Evolutionary conservation across 371 early-diverging fungal species (phyloP).

Genomic region (Basidiobolus meristosporus): DNA sequence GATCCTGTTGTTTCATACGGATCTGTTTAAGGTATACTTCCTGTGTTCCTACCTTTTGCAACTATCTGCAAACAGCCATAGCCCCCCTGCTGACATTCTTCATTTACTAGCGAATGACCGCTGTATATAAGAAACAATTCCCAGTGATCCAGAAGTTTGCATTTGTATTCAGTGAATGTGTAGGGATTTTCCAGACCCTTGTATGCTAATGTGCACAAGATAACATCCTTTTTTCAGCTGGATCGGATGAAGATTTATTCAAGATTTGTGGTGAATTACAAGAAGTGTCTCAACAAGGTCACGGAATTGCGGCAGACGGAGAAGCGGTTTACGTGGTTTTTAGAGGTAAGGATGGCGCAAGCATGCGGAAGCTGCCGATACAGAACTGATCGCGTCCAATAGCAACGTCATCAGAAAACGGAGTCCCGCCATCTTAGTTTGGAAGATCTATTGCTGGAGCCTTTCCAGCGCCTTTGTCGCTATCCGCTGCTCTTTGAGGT

Average conservation of each 20-base stretch:
- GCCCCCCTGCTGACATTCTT: too few relatives aligned
- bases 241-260: not conserved
- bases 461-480: not conserved
- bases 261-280: not conserved
- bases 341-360: not conserved
- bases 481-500: slow-evolving; percentile 1
- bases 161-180: too few relatives aligned
- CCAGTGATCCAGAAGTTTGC: slow-evolving; percentile 1
- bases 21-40: too few relatives aligned
- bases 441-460: not conserved
- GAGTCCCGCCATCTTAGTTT: not conserved
- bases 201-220: too few relatives aligned
- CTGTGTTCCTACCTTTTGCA: too few relatives aligned
- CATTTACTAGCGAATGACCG: too few relatives aligned
- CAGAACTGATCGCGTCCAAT: not conserved
- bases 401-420: not conserved
- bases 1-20: not conserved
- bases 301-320: not conserved
- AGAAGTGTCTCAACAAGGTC: not conserved
- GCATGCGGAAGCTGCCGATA: not conserved
- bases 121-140: not conserved
- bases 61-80: too few relatives aligned
- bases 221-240: not conserved
- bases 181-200: too few relatives aligned
- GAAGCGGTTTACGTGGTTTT: not conserved